phyloP scores from a whole-genome alignment of 2,329 filamentous ascomycete species.

The Fusarium protoensiforme region DNA sequence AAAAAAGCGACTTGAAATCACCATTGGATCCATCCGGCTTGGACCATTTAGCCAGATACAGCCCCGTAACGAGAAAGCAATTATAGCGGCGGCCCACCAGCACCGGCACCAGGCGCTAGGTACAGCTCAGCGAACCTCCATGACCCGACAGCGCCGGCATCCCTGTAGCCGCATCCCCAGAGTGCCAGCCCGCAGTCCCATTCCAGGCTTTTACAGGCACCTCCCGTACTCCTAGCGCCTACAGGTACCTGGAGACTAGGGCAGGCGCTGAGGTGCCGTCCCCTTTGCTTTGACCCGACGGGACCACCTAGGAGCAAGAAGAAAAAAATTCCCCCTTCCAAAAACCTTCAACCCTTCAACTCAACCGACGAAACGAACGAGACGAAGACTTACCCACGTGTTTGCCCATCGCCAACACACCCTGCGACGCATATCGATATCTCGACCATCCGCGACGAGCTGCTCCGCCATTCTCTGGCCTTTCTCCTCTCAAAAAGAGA shows the following conservation, averaged over 20 bases:
- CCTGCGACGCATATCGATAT: conserved; percentile 34
- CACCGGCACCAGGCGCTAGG: conserved; percentile 22
- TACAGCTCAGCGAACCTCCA: conserved; percentile 13
- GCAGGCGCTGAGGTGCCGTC: not conserved
- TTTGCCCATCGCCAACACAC: conserved; percentile 41
- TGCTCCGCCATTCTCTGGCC: conserved; percentile 27
- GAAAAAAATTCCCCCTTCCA: conserved; percentile 35
- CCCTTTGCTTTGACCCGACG: not conserved
- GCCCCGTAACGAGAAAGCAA: not conserved
- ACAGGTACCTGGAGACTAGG: conserved; percentile 19
- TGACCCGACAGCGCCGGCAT: conserved; percentile 17
- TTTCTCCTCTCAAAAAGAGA: not conserved
- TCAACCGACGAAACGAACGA: conserved; percentile 41
- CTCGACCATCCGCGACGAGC: conserved; percentile 32
- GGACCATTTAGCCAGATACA: not conserved
- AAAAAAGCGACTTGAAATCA: not conserved
- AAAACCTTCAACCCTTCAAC: conserved; percentile 44
- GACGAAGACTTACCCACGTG: conserved; percentile 37
- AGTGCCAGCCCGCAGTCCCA: conserved; percentile 18
- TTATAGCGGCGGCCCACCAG: conserved; percentile 26
- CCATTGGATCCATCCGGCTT: not conserved
- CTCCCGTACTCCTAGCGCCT: not conserved
- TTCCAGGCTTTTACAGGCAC: conserved; percentile 19
- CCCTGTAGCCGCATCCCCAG: conserved; percentile 27
- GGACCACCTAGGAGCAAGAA: not conserved